Evolutionary conservation across 495 filamentous ascomycete genomes (phyloP).

Genomic region (Daldinia decipiens): DNA sequence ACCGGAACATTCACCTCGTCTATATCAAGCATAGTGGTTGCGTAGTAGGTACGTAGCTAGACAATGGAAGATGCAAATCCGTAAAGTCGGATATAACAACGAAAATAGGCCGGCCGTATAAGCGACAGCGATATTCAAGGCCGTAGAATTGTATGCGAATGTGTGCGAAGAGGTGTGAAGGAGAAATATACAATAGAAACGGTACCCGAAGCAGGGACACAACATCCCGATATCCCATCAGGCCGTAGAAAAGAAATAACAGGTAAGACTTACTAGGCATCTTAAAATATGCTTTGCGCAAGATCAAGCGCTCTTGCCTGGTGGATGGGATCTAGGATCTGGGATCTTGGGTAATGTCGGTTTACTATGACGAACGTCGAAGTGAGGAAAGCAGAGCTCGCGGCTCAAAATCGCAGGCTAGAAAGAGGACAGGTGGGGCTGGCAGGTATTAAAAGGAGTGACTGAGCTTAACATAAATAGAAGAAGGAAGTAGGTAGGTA

Average conservation of each 20-base stretch:
- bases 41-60: neutral
- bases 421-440: slow-evolving; percentile 9
- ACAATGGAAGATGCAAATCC: neutral
- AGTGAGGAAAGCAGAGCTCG: slow-evolving; percentile 13
- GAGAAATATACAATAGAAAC: slow-evolving; percentile 1
- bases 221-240: too few species aligned
- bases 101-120: neutral
- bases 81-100: neutral
- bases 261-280: slow-evolving; percentile 51
- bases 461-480: slow-evolving; percentile 29
- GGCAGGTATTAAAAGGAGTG: slow-evolving; percentile 27
- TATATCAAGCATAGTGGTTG: neutral
- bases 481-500: neutral
- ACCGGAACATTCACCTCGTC: neutral
- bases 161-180: neutral
- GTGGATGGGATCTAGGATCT: neutral
- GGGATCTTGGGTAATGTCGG: neutral
- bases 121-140: neutral
- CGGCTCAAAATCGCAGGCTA: slow-evolving; percentile 6
- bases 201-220: too few species aligned
- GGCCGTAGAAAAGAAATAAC: neutral
- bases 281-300: slow-evolving; percentile 19
- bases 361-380: slow-evolving; percentile 2
- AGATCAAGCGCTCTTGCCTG: neutral
- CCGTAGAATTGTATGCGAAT: neutral